Conservation (phyloP, 2,329 filamentous ascomycete genomes). For the Setomelanomma holmii region DNA sequence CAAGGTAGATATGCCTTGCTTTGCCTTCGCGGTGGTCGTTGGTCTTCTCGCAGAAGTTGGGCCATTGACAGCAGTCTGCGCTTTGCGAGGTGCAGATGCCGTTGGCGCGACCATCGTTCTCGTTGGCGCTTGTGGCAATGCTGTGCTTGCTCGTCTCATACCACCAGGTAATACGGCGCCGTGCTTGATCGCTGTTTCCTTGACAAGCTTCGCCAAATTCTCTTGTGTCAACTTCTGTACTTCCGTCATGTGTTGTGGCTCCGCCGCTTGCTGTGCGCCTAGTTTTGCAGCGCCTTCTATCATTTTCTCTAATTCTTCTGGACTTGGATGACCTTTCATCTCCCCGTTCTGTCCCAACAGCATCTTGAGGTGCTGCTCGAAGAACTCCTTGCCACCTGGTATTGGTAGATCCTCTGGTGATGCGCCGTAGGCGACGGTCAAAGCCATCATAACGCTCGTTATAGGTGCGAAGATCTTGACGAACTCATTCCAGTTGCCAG, state of each 20-base stretch:
- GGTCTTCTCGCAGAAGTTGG: conserved; percentile 23
- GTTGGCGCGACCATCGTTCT: conserved; percentile 29
- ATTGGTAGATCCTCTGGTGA: conserved; percentile 44
- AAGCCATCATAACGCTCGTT: conserved; percentile 57
- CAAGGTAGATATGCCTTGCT: conserved; percentile 12
- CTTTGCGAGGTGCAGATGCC: conserved; percentile 20
- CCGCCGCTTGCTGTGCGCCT: conserved; percentile 39
- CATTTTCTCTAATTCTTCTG: conserved; percentile 47
- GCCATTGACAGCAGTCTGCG: conserved; percentile 34
- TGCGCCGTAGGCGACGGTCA: conserved; percentile 54
- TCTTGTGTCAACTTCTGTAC: conserved; percentile 46
- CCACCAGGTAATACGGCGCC: conserved; percentile 43
- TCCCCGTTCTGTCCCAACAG: conserved; percentile 40
- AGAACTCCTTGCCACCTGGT: conserved; percentile 44
- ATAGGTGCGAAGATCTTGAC: conserved; percentile 60
- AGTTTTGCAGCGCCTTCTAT: conserved; percentile 44
- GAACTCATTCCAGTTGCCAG: conserved; percentile 59
- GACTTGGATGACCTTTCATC: conserved; percentile 42
- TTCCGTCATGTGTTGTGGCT: conserved; percentile 31
- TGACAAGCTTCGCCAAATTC: conserved; percentile 46
- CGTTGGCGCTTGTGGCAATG: conserved; percentile 32
- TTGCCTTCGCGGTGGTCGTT: conserved; percentile 5
- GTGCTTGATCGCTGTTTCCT: conserved; percentile 47
- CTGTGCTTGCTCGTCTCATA: conserved; percentile 37
- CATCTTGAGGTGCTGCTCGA: conserved; percentile 45